Conservation (phyloP, 345 rosid species). For the Melaleuca quinquenervia region DNA sequence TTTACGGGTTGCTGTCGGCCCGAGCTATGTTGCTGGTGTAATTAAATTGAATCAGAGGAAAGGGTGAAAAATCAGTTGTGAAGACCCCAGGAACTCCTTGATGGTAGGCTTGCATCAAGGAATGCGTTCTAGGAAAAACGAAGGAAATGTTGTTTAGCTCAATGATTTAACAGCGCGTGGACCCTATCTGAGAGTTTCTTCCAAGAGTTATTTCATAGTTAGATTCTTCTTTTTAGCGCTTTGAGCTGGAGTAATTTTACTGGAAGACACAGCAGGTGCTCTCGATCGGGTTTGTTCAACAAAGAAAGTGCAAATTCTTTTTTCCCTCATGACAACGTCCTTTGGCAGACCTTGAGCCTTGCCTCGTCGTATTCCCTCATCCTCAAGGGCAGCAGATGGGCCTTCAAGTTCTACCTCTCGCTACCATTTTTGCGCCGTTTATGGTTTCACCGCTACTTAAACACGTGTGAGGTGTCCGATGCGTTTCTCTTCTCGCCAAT, state of each 20-base stretch:
- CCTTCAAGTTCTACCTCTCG: constrained; percentile 78
- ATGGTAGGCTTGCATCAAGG: constrained; percentile 85
- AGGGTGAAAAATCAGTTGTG: constrained; percentile 85
- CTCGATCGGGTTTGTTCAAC: neutral
- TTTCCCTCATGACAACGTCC: neutral
- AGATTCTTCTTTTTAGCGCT: neutral
- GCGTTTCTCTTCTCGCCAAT: constrained; percentile 69
- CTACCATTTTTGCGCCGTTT: constrained; percentile 75
- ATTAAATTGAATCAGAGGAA: constrained; percentile 58
- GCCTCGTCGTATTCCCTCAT: constrained; percentile 75
- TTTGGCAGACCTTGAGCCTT: constrained; percentile 69
- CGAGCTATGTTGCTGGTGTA: constrained; percentile 82
- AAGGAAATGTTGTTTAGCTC: constrained; percentile 51
- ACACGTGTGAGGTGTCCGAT: constrained; percentile 74
- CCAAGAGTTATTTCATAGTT: neutral
- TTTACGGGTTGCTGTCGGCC: constrained; percentile 62
- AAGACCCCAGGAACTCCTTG: constrained; percentile 61
- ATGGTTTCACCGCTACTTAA: constrained; percentile 60
- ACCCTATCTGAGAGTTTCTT: neutral
- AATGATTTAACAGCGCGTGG: neutral
- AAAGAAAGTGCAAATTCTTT: neutral
- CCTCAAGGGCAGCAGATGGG: constrained; percentile 67
- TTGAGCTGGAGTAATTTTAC: neutral
- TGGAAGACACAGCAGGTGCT: neutral
- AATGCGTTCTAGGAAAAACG: constrained; percentile 43